A percentile compares a stretch with the other conserved stretches of the same genome.
Evolutionary conservation across 305 asterid genomes (phyloP).

Genomic region (Stenogyne calaminthoides): DNA sequence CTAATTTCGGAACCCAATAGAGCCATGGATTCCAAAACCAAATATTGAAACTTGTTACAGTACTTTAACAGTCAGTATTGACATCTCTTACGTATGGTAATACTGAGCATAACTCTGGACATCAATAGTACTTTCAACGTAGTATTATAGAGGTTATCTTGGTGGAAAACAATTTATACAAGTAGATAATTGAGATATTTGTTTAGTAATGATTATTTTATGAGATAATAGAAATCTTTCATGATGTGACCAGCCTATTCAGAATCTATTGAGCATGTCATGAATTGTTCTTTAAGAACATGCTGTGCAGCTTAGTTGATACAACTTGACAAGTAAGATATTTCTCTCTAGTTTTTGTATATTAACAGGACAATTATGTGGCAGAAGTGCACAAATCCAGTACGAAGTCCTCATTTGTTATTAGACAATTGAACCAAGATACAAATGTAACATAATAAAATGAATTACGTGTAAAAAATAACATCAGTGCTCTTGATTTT

Average conservation of each 20-base stretch:
- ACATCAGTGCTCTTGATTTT: conserved; percentile 23
- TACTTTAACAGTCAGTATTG: background rate
- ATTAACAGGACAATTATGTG: conserved; percentile 8
- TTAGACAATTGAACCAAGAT: conserved; percentile 23
- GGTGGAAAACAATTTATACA: background rate
- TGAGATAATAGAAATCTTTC: background rate
- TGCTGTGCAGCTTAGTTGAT: too few species aligned
- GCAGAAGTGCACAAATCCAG: conserved; percentile 5
- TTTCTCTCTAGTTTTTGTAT: background rate
- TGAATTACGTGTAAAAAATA: background rate
- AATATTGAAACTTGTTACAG: background rate
- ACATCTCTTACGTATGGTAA: background rate
- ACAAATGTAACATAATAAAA: background rate
- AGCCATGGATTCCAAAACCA: background rate
- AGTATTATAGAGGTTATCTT: background rate
- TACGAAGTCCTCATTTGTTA: conserved; percentile 7
- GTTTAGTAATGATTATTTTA: background rate
- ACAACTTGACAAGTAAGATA: too few species aligned
- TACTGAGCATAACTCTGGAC: background rate
- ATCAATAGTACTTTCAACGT: background rate
- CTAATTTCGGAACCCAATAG: background rate
- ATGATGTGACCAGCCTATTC: background rate
- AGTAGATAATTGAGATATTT: too few species aligned
- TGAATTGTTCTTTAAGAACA: too few species aligned
- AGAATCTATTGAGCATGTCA: background rate